Evolutionary conservation across 805 yeast species (phyloP).

Genomic region (Saitoella complicata): DNA sequence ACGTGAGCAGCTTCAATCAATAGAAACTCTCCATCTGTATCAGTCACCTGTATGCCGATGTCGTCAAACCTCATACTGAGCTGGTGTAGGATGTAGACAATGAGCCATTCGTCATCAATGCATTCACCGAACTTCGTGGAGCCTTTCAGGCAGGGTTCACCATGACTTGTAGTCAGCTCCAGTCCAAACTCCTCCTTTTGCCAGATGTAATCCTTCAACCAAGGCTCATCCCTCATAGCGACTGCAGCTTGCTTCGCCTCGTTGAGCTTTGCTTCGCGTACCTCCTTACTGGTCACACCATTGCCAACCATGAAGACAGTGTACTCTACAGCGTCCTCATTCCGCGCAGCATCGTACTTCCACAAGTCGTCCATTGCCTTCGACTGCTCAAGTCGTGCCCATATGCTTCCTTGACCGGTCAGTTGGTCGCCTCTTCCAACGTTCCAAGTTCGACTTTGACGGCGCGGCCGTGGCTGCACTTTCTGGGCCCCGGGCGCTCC

Average conservation of each 20-base stretch:
- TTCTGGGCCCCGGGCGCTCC: too few species aligned
- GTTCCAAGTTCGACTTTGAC: too few species aligned
- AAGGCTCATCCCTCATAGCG: too few species aligned
- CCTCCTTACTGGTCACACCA: neutral
- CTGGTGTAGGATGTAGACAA: slow-evolving; percentile 15
- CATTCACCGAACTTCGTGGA: slow-evolving; percentile 17
- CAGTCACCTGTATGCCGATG: slow-evolving; percentile 19
- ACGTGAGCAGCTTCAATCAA: slow-evolving; percentile 33
- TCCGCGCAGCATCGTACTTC: too few species aligned
- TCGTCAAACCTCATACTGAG: slow-evolving; percentile 4
- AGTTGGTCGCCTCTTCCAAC: too few species aligned
- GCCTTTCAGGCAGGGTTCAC: slow-evolving; percentile 14
- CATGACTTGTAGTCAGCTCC: slow-evolving; percentile 2
- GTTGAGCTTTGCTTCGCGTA: neutral
- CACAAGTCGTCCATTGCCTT: too few species aligned
- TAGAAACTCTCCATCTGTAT: slow-evolving; percentile 41
- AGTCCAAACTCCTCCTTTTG: neutral
- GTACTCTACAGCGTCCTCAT: too few species aligned
- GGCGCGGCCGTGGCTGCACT: too few species aligned
- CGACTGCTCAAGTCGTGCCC: too few species aligned
- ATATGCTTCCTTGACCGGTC: too few species aligned
- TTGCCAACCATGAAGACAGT: neutral
- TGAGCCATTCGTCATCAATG: slow-evolving; percentile 20
- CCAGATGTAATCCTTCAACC: neutral
- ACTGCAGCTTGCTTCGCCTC: neutral